A percentile compares a stretch with the other conserved stretches of the same genome.
Conservation (phyloP, 441 rosid genomes). For the Corymbia calophylla region DNA sequence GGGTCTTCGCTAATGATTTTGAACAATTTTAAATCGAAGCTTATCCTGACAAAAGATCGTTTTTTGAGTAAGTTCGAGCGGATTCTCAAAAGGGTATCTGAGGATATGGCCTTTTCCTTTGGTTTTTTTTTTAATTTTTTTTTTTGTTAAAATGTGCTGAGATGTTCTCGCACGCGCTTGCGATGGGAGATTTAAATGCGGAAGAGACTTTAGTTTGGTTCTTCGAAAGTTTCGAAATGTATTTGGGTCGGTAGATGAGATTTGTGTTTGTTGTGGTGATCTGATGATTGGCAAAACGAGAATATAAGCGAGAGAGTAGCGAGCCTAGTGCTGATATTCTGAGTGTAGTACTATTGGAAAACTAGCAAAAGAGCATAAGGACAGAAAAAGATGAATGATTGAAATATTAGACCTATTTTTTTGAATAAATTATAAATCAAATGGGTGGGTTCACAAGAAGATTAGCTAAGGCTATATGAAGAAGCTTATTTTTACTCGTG, state of each 20-base stretch:
- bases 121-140: neutral
- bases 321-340: neutral
- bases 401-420: neutral
- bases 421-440: neutral
- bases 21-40: neutral
- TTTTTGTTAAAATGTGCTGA: too few relatives aligned
- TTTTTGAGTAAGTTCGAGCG: neutral
- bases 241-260: neutral
- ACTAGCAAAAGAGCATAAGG: neutral
- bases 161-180: neutral
- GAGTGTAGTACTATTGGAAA: neutral
- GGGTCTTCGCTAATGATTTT: neutral
- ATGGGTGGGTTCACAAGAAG: accelerated
- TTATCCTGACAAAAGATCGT: neutral
- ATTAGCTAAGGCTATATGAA: neutral
- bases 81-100: neutral
- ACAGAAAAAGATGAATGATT: neutral
- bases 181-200: neutral
- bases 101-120: neutral
- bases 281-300: neutral
- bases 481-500: neutral
- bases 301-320: neutral
- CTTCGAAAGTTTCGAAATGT: neutral
- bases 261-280: neutral
- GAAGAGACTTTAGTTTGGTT: neutral